Evolutionary conservation across 2,329 filamentous ascomycete species (phyloP).

Genomic region (Claviceps sp.): DNA sequence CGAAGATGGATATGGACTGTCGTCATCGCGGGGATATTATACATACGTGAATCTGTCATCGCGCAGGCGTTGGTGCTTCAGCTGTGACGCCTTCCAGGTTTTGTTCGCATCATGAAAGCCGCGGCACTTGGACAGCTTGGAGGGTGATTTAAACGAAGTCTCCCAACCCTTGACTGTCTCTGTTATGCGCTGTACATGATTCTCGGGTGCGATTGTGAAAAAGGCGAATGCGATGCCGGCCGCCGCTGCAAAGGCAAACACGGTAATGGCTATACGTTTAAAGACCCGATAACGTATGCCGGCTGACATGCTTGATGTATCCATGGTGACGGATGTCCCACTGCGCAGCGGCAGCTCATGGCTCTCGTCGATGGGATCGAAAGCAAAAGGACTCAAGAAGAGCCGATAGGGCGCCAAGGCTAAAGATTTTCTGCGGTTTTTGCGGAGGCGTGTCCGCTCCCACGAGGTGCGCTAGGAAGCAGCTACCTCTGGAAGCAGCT

Average conservation of each 20-base stretch:
- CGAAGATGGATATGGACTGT: too few relatives aligned
- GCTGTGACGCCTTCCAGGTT: slow-evolving; percentile 11
- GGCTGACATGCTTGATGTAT: not conserved
- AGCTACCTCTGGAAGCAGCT: too few relatives aligned
- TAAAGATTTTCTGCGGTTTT: not conserved
- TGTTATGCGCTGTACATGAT: slow-evolving; percentile 1
- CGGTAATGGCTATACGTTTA: slow-evolving; percentile 1
- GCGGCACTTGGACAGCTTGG: not conserved
- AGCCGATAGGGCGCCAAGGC: not conserved
- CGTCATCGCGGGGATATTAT: not conserved
- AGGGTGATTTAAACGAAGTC: not conserved
- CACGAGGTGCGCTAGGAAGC: not conserved
- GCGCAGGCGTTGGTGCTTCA: slow-evolving; percentile 13
- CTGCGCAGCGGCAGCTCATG: not conserved
- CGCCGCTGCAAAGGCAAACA: slow-evolving; percentile 1
- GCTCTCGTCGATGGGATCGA: not conserved
- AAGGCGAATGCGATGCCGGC: slow-evolving; percentile 1
- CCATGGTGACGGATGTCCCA: not conserved
- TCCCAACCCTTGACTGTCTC: not conserved
- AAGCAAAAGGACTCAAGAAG: not conserved
- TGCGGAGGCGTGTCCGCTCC: not conserved
- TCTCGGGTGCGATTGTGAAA: slow-evolving; percentile 1
- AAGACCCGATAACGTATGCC: not conserved
- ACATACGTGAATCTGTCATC: slow-evolving; percentile 21
- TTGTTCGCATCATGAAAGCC: slow-evolving; percentile 3